Percentiles rank a stretch among this genome's conserved stretches.
Evolutionary conservation across 176 grass and related monocot species (phyloP).

Genomic region (Pharus latifolius): DNA sequence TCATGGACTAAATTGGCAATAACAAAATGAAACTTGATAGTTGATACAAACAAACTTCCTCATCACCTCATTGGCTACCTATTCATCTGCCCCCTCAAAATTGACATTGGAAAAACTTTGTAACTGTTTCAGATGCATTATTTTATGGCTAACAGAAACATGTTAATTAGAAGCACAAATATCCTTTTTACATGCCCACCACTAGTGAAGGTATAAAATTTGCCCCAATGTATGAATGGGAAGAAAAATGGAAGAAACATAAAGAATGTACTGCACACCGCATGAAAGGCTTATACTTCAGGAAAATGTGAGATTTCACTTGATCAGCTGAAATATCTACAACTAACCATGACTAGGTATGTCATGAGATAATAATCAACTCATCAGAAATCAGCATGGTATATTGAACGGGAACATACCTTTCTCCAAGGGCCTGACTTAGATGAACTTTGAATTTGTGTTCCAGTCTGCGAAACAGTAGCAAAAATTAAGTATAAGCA

Average conservation of each 20-base stretch:
- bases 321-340: background rate
- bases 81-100: background rate
- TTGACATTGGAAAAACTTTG: background rate
- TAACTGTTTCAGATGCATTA: background rate
- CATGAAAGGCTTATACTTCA: too few relatives aligned
- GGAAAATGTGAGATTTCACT: background rate
- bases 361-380: background rate
- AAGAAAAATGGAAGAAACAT: background rate
- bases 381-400: background rate
- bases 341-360: background rate
- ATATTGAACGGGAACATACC: conserved; percentile 31
- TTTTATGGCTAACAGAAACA: conserved; percentile 8
- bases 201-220: background rate
- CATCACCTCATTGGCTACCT: background rate
- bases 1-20: background rate
- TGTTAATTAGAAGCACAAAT: background rate
- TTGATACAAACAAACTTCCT: background rate
- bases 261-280: background rate
- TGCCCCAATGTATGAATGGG: background rate
- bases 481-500: background rate
- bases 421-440: conserved; percentile 99
- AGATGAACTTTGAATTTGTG: conserved; percentile 74
- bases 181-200: background rate
- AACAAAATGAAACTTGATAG: conserved; percentile 8
- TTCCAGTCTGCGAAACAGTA: conserved; percentile 44